A percentile compares a stretch with the other conserved stretches of the same genome.
These are phyloP conservation scores for Fusarium denticulatum DNA, from an alignment of 2,329 filamentous ascomycete genomes.

Conservation along the genomic window DNA sequence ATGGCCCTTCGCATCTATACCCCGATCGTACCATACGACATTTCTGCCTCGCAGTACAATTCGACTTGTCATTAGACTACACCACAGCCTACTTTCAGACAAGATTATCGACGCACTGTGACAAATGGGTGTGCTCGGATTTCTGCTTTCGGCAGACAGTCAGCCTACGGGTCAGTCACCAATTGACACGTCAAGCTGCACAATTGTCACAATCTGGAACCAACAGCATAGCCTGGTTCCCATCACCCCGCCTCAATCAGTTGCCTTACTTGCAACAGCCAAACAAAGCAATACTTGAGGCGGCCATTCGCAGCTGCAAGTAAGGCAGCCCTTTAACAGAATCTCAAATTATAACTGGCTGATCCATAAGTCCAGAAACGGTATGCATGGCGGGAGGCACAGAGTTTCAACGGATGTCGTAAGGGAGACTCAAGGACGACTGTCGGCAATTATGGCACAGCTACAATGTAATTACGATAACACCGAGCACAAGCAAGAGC, in stretches of 20 bases:
- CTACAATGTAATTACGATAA: no score
- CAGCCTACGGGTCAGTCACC: background rate
- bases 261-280: background rate
- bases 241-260: background rate
- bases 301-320: accelerated
- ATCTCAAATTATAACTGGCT: accelerated
- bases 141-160: background rate
- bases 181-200: slow-evolving; percentile 14
- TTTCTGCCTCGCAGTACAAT: background rate
- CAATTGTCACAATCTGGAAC: background rate
- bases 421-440: no score
- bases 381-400: slow-evolving; percentile 2
- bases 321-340: accelerated
- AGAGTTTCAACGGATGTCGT: background rate
- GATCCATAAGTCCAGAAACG: background rate
- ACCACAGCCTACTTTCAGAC: background rate
- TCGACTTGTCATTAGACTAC: background rate
- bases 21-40: no score
- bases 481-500: no score
- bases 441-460: no score
- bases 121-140: background rate
- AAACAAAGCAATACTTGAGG: accelerated
- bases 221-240: slow-evolving; percentile 6
- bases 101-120: background rate
- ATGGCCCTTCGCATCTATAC: no score